These are phyloP conservation scores for Pleurotus sapidus DNA, from an alignment of 768 basidiomycete genomes.

Conservation along the genomic window DNA sequence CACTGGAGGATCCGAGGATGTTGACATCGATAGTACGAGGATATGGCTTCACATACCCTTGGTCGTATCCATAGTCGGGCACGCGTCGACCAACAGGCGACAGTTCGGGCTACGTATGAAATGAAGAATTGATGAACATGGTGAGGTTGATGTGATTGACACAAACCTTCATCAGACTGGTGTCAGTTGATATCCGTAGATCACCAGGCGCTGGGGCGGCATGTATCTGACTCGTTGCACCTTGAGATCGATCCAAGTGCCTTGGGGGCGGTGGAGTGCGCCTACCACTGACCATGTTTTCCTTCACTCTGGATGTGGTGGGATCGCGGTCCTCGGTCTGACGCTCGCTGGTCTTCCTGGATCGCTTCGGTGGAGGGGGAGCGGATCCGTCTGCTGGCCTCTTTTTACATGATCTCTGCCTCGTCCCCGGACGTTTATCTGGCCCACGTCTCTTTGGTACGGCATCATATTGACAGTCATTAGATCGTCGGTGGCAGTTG, in stretches of 20 bases:
- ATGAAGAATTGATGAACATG: constrained; percentile 2
- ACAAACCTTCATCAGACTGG: constrained; percentile 22
- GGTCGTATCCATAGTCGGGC: constrained; percentile 32
- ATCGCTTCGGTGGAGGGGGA: constrained; percentile 50
- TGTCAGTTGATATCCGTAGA: constrained; percentile 25
- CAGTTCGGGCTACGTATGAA: constrained; percentile 23
- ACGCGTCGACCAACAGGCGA: constrained; percentile 28
- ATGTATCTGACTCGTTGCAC: constrained; percentile 5
- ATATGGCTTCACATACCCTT: constrained; percentile 33
- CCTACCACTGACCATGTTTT: constrained; percentile 31
- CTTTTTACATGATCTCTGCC: constrained; percentile 85
- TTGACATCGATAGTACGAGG: constrained; percentile 36
- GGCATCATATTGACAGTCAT: constrained; percentile 76
- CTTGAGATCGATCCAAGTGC: constrained; percentile 22
- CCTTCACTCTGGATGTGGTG: constrained; percentile 32
- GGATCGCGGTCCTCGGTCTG: constrained; percentile 30
- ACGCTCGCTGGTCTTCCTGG: constrained; percentile 32
- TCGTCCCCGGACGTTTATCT: constrained; percentile 82
- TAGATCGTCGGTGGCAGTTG: constrained; percentile 77
- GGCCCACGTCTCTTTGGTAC: constrained; percentile 82
- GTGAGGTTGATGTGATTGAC: constrained; percentile 1
- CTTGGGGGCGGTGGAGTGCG: constrained; percentile 18
- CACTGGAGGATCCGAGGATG: constrained; percentile 30
- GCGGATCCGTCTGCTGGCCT: constrained; percentile 54
- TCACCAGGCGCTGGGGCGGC: constrained; percentile 21